These are phyloP conservation scores for Ophidiomyces ophidiicola DNA, from an alignment of 2,329 filamentous ascomycete species.

Conservation along the genomic window DNA sequence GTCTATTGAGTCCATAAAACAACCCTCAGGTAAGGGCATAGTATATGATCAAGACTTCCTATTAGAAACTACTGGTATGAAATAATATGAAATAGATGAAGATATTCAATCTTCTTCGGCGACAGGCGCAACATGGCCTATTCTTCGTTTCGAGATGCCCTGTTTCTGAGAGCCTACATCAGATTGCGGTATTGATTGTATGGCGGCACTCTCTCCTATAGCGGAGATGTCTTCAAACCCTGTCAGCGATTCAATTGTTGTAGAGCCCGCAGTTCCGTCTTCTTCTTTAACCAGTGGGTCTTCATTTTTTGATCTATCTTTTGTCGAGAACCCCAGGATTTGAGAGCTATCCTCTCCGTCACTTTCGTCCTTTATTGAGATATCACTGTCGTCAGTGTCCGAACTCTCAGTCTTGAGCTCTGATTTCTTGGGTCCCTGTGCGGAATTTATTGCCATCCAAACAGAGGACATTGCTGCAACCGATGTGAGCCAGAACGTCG, in stretches of 20 bases:
- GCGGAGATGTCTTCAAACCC: not conserved
- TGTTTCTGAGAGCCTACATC: not conserved
- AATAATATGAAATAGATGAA: no score
- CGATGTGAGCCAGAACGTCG: slow-evolving; percentile 65
- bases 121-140: no score
- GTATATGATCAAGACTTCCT: no score
- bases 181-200: slow-evolving; percentile 3
- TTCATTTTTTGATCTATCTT: slow-evolving; percentile 21
- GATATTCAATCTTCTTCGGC: no score
- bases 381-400: slow-evolving; percentile 8
- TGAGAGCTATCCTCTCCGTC: slow-evolving; percentile 10
- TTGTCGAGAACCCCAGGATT: slow-evolving; percentile 20
- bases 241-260: slow-evolving; percentile 16
- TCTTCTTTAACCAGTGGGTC: slow-evolving; percentile 19
- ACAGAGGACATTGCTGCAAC: slow-evolving; percentile 53
- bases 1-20: no score
- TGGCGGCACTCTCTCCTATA: slow-evolving; percentile 3
- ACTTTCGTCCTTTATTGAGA: slow-evolving; percentile 12
- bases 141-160: no score
- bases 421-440: slow-evolving; percentile 23
- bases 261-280: slow-evolving; percentile 21
- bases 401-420: slow-evolving; percentile 14
- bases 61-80: no score
- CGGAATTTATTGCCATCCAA: slow-evolving; percentile 47
- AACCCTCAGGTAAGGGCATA: no score